Evolutionary conservation across 164 flowering plant species (phyloP).

Genomic region (Berberis vulgaris): DNA sequence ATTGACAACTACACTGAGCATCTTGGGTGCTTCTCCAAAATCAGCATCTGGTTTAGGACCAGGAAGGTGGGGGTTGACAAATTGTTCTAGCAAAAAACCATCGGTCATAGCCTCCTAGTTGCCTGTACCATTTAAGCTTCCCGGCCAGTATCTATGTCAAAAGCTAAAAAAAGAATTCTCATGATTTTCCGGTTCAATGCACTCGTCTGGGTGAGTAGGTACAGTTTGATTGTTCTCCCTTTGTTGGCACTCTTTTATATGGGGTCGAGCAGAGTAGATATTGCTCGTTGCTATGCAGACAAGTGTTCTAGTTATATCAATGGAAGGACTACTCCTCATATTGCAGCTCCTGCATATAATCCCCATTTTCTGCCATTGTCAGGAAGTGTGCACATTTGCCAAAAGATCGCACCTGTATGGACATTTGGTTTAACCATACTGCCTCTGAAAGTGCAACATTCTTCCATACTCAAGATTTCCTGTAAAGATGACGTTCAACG

Average conservation of each 20-base stretch:
- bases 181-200: slow-evolving; percentile 29
- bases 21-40: slow-evolving; percentile 51
- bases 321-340: slow-evolving; percentile 60
- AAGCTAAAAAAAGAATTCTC: slow-evolving; percentile 5
- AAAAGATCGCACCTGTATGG: slow-evolving; percentile 19
- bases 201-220: slow-evolving; percentile 31
- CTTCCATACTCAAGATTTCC: slow-evolving; percentile 15
- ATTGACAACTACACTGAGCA: slow-evolving; percentile 16
- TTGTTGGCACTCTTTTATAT: slow-evolving; percentile 30
- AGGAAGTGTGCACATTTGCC: slow-evolving; percentile 36
- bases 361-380: slow-evolving; percentile 31
- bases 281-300: slow-evolving; percentile 39
- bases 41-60: slow-evolving; percentile 51
- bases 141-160: not conserved
- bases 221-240: slow-evolving; percentile 22
- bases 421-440: slow-evolving; percentile 35
- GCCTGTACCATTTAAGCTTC: not conserved
- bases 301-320: slow-evolving; percentile 23
- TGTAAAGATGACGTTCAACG: slow-evolving; percentile 34
- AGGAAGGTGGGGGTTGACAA: slow-evolving; percentile 28
- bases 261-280: slow-evolving; percentile 35
- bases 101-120: slow-evolving; percentile 1
- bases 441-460: slow-evolving; percentile 42
- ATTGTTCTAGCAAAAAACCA: slow-evolving; percentile 24
- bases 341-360: slow-evolving; percentile 37